Percentiles rank a stretch among this genome's conserved stretches.
Conservation (phyloP, 2,329 filamentous ascomycete genomes). For the Ilyonectria mors-panacis region DNA sequence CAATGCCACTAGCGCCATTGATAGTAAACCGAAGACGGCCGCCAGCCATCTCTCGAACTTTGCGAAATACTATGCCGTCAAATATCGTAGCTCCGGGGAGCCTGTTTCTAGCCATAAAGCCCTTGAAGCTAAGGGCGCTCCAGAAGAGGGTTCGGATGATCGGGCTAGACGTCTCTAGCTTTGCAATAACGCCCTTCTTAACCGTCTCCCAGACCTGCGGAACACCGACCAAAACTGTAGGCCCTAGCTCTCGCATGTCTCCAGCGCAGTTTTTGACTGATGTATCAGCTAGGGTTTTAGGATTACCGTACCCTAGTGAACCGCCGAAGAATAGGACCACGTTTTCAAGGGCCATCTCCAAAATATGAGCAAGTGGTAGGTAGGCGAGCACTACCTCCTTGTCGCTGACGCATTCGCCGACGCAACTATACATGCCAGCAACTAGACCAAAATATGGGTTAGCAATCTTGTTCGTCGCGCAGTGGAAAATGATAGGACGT, state of each 20-base stretch:
- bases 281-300: constrained; percentile 86
- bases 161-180: constrained; percentile 78
- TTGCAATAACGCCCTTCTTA: constrained; percentile 89
- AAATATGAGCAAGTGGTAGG: constrained; percentile 92
- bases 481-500: constrained; percentile 52
- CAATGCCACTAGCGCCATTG: constrained; percentile 94
- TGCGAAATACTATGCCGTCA: constrained; percentile 88
- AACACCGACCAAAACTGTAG: constrained; percentile 92
- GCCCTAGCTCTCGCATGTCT: constrained; percentile 91
- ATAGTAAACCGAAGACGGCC: constrained; percentile 88
- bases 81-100: constrained; percentile 79
- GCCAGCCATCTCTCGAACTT: constrained; percentile 90
- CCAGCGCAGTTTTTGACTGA: constrained; percentile 91
- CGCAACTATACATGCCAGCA: constrained; percentile 83
- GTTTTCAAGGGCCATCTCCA: constrained; percentile 96
- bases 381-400: constrained; percentile 89
- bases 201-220: constrained; percentile 97
- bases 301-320: constrained; percentile 92
- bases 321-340: constrained; percentile 88
- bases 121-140: constrained; percentile 73
- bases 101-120: constrained; percentile 68
- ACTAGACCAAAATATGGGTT: constrained; percentile 57
- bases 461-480: constrained; percentile 16
- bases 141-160: constrained; percentile 84
- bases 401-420: constrained; percentile 82